Evolutionary conservation across 306 rosid species (phyloP).

Genomic region (Citrullus mucosospermus): DNA sequence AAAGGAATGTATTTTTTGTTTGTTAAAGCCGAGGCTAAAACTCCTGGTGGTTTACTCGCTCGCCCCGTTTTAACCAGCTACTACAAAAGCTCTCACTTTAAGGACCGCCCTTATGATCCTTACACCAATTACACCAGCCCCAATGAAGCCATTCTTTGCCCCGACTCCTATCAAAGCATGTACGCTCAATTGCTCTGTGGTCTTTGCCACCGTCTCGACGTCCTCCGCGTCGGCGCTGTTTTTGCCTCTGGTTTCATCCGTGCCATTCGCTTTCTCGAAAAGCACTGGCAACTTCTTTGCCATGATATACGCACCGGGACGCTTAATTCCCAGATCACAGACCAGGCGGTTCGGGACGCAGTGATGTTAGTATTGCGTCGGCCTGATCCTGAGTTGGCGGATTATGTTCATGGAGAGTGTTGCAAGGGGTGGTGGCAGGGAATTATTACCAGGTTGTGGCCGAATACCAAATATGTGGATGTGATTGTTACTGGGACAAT

Average conservation of each 20-base stretch:
- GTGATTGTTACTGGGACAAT: slow-evolving; percentile 14
- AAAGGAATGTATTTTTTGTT: slow-evolving; percentile 15
- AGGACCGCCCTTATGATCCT: slow-evolving; percentile 9
- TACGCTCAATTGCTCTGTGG: slow-evolving; percentile 11
- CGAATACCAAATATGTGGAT: slow-evolving; percentile 10
- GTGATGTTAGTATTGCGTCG: not conserved
- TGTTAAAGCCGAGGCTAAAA: slow-evolving; percentile 5
- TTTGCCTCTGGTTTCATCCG: slow-evolving; percentile 16
- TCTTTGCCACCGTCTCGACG: not conserved
- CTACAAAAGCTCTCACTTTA: slow-evolving; percentile 14
- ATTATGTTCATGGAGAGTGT: not conserved
- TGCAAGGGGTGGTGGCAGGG: slow-evolving; percentile 1
- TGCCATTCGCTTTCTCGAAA: slow-evolving; percentile 13
- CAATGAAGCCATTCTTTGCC: slow-evolving; percentile 11
- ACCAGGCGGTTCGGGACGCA: not conserved
- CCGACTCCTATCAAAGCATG: slow-evolving; percentile 15
- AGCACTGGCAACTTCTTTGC: slow-evolving; percentile 12
- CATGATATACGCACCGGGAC: slow-evolving; percentile 5
- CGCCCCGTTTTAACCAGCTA: slow-evolving; percentile 12
- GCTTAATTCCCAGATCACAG: slow-evolving; percentile 1
- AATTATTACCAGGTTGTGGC: slow-evolving; percentile 7
- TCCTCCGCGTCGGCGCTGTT: slow-evolving; percentile 12
- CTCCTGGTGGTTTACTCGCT: slow-evolving; percentile 11
- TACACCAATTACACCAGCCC: slow-evolving; percentile 18
- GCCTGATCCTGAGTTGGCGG: slow-evolving; percentile 1